phyloP scores from a whole-genome alignment of 108 stramenopile species.

The Nitzschia palea region DNA sequence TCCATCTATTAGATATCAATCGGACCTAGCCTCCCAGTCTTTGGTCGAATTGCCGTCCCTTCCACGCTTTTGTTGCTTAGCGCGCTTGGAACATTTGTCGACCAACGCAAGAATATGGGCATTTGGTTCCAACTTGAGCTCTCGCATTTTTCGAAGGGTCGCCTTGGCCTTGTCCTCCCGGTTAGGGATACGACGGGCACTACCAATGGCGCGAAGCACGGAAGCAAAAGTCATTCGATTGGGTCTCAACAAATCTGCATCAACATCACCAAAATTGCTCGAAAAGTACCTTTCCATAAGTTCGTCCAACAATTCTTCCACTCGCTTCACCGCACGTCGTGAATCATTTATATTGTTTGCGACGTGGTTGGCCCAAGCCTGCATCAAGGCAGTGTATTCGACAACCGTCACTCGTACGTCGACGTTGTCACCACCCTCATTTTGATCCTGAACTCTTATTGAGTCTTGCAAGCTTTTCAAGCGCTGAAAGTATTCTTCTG shows the following conservation, averaged over 20 bases:
- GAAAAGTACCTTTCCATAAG: constrained; percentile 8
- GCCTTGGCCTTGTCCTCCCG: constrained; percentile 18
- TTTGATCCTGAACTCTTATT: not conserved
- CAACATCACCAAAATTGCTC: not conserved
- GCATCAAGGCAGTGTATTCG: constrained; percentile 32
- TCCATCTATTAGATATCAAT: too few species aligned
- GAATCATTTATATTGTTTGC: constrained; percentile 11
- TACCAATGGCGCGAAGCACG: constrained; percentile 16
- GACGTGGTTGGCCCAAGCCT: constrained; percentile 31
- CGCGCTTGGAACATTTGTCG: not conserved
- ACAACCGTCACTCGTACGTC: constrained; percentile 20
- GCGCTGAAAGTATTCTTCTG: constrained; percentile 25
- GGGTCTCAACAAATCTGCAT: constrained; percentile 6
- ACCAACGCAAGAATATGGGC: constrained; percentile 21
- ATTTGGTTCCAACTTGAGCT: constrained; percentile 4
- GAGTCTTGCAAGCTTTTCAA: not conserved
- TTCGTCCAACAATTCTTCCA: constrained; percentile 24
- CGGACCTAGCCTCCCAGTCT: not conserved
- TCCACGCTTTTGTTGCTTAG: not conserved
- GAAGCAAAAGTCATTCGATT: constrained; percentile 31
- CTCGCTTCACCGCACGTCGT: constrained; percentile 21
- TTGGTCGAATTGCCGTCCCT: not conserved
- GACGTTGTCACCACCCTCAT: not conserved
- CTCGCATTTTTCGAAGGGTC: constrained; percentile 16
- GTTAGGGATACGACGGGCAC: constrained; percentile 24